Evolutionary conservation across 164 flowering plant genomes (phyloP).

Genomic region (Akebia trifoliata): DNA sequence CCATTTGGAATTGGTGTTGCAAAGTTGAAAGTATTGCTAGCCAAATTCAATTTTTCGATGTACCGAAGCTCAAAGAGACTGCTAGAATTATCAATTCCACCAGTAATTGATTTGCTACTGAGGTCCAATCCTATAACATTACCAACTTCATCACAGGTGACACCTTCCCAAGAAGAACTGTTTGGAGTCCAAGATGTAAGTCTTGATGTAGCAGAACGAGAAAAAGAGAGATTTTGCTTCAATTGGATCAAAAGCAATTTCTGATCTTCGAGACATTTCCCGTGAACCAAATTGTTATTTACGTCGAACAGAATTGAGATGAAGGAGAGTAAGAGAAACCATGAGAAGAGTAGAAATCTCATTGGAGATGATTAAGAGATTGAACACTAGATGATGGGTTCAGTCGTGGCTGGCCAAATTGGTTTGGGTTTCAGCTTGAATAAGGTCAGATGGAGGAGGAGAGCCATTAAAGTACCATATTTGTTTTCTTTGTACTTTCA

Average conservation of each 20-base stretch:
- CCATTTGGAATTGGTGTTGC: conserved; percentile 30
- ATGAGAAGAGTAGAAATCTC: conserved; percentile 19
- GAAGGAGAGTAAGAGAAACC: conserved; percentile 14
- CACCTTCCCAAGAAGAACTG: conserved; percentile 35
- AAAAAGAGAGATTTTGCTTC: conserved; percentile 21
- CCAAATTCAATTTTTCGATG: conserved; percentile 36
- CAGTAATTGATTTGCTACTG: conserved; percentile 17
- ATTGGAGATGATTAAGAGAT: conserved; percentile 13
- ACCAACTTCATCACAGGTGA: conserved; percentile 27
- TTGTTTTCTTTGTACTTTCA: too few species aligned
- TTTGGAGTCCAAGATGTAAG: conserved; percentile 30
- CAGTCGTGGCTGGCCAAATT: too few species aligned
- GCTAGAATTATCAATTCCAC: conserved; percentile 22
- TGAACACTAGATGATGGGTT: too few species aligned
- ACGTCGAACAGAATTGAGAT: not conserved
- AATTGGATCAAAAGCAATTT: conserved; percentile 20
- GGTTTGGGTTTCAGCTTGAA: too few species aligned
- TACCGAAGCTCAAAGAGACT: conserved; percentile 27
- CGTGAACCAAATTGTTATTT: conserved; percentile 4
- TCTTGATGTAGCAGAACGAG: conserved; percentile 2
- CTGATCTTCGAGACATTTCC: conserved; percentile 33
- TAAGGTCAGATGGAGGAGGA: too few species aligned
- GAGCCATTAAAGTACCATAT: too few species aligned
- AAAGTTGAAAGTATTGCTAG: conserved; percentile 27
- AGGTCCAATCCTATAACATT: conserved; percentile 31